phyloP scores from a whole-genome alignment of 169 alveolate genomes.

The Cryptosporidium tyzzeri region DNA sequence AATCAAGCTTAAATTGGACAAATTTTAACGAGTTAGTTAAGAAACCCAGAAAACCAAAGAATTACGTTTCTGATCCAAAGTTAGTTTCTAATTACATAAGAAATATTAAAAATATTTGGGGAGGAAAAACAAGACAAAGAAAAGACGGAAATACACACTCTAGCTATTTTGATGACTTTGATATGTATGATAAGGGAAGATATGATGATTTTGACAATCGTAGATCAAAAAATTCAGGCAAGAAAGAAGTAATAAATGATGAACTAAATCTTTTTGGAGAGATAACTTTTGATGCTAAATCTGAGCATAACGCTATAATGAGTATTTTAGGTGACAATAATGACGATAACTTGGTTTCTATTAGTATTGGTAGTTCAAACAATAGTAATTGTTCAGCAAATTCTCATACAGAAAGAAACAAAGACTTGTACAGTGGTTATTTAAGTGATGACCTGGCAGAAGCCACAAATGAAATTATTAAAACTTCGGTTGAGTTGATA shows the following conservation, averaged over 20 bases:
- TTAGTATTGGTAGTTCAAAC: slow-evolving; percentile 30
- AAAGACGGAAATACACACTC: slow-evolving; percentile 48
- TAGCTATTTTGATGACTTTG: slow-evolving; percentile 42
- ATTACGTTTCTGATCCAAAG: slow-evolving; percentile 12
- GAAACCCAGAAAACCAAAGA: slow-evolving; percentile 44
- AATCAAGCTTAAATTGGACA: slow-evolving; percentile 27
- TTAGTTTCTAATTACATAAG: not conserved
- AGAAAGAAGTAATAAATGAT: slow-evolving; percentile 7
- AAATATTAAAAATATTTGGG: slow-evolving; percentile 53
- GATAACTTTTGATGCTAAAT: slow-evolving; percentile 65
- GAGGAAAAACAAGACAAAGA: slow-evolving; percentile 20
- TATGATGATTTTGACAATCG: not conserved
- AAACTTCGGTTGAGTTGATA: slow-evolving; percentile 19
- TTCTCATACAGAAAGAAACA: not conserved
- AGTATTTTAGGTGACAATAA: slow-evolving; percentile 48
- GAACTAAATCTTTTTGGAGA: slow-evolving; percentile 65
- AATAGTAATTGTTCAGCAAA: not conserved
- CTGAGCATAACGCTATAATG: slow-evolving; percentile 72
- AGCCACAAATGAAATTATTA: slow-evolving; percentile 41
- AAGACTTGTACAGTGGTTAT: not conserved
- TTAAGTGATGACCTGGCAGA: slow-evolving; percentile 9
- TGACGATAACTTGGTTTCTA: slow-evolving; percentile 33
- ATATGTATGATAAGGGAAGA: not conserved
- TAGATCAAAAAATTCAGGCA: not conserved
- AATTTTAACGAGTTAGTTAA: slow-evolving; percentile 32